Evolutionary conservation across 768 basidiomycete genomes (phyloP).

Genomic region (Postia placenta): DNA sequence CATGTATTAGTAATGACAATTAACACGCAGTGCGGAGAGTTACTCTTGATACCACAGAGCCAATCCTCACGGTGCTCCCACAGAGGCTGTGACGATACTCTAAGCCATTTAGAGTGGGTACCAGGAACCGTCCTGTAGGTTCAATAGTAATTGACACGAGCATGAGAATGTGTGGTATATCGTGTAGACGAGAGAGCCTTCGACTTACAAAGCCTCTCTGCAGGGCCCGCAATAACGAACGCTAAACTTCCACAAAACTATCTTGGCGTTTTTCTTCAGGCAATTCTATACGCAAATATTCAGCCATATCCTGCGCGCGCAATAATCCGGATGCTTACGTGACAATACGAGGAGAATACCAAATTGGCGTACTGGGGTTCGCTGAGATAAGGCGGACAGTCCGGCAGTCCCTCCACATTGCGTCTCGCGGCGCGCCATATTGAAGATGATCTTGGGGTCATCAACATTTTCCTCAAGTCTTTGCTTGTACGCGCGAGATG

Average conservation of each 20-base stretch:
- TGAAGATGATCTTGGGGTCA: constrained; percentile 15
- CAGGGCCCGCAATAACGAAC: neutral
- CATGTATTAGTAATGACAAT: too few relatives aligned
- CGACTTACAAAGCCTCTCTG: neutral
- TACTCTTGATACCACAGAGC: neutral
- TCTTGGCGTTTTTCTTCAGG: constrained; percentile 2
- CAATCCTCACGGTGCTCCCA: neutral
- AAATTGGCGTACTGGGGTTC: constrained; percentile 30
- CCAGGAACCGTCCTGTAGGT: neutral
- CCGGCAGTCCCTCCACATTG: constrained; percentile 15
- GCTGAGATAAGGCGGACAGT: constrained; percentile 25
- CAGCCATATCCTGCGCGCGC: neutral
- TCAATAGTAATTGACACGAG: too few relatives aligned
- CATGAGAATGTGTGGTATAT: neutral
- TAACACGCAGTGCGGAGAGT: too few relatives aligned
- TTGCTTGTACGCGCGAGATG: constrained; percentile 32
- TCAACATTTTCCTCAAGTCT: constrained; percentile 28
- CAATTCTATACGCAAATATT: constrained; percentile 1
- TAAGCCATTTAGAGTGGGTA: neutral
- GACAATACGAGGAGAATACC: constrained; percentile 29
- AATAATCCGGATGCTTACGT: constrained; percentile 19
- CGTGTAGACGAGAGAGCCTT: neutral
- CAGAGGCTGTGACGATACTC: neutral
- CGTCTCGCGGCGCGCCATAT: constrained; percentile 33
- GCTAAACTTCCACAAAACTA: neutral